Conservation (phyloP, 116 monocot species). For the Trichopus zeylanicus region DNA sequence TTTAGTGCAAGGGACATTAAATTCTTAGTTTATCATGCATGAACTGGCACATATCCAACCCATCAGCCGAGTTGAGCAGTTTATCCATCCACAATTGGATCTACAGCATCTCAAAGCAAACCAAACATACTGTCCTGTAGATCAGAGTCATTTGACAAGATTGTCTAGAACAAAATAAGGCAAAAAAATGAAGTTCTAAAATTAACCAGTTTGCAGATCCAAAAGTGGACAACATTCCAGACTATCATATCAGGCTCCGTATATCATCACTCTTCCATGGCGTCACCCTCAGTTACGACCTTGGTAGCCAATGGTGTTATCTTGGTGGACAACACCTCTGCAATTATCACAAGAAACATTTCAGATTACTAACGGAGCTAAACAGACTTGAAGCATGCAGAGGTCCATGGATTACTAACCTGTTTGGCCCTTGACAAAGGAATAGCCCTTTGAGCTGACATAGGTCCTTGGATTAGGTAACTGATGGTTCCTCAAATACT, state of each 20-base stretch:
- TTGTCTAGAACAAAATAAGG: neutral
- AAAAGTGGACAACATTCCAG: neutral
- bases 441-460: constrained; percentile 76
- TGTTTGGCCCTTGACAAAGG: constrained; percentile 77
- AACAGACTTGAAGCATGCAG: neutral
- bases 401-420: constrained; percentile 45
- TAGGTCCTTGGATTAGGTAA: constrained; percentile 92
- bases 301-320: constrained; percentile 42
- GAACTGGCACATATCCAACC: too few species aligned
- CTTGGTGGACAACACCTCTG: constrained; percentile 63
- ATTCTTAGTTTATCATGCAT: too few species aligned
- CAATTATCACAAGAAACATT: neutral
- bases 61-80: too few species aligned
- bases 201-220: neutral
- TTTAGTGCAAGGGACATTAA: too few species aligned
- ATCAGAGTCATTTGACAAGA: neutral
- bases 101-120: too few species aligned
- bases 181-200: neutral
- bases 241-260: too few species aligned
- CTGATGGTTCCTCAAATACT: constrained; percentile 85
- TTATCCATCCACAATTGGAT: too few species aligned
- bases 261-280: constrained; percentile 56
- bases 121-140: too few species aligned
- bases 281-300: constrained; percentile 30
- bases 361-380: neutral